These are phyloP conservation scores for Fusarium staphyleae DNA, from an alignment of 2,329 filamentous ascomycete species.

Conservation along the genomic window DNA sequence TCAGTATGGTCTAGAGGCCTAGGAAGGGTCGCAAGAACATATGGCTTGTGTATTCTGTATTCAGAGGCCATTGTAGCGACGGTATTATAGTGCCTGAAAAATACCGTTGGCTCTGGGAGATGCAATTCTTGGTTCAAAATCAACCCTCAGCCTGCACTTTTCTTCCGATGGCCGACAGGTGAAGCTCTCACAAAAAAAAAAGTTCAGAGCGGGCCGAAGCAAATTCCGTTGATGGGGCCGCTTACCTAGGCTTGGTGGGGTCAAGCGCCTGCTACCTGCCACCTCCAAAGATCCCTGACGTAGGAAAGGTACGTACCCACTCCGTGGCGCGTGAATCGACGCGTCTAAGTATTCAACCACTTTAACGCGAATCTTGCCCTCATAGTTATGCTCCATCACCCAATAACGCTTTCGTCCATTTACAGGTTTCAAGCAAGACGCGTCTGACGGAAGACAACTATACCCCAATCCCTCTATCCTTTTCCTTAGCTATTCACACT, in stretches of 20 bases:
- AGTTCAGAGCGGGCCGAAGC: conserved; percentile 42
- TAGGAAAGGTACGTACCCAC: conserved; percentile 30
- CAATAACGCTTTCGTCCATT: conserved; percentile 19
- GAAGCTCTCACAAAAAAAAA: conserved; percentile 48
- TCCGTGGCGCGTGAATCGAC: conserved; percentile 29
- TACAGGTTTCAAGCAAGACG: conserved; percentile 4
- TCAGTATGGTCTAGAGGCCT: conserved; percentile 61
- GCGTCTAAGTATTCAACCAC: conserved; percentile 37
- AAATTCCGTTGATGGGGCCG: conserved; percentile 48
- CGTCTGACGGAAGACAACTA: not conserved
- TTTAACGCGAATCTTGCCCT: conserved; percentile 39
- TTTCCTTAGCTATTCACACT: not conserved
- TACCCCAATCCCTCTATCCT: not conserved
- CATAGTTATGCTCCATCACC: conserved; percentile 7
- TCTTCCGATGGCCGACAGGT: conserved; percentile 17
- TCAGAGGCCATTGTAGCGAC: conserved; percentile 60
- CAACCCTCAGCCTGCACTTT: conserved; percentile 29
- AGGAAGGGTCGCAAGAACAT: conserved; percentile 66
- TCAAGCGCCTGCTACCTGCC: not conserved
- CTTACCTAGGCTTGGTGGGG: conserved; percentile 27
- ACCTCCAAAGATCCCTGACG: conserved; percentile 35
- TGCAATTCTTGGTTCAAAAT: conserved; percentile 32
- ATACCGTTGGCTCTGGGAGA: conserved; percentile 23
- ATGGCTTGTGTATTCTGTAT: conserved; percentile 70
- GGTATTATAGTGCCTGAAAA: not conserved